Conservation (phyloP, 257 asterid genomes). For the Nemophila menziesii region DNA sequence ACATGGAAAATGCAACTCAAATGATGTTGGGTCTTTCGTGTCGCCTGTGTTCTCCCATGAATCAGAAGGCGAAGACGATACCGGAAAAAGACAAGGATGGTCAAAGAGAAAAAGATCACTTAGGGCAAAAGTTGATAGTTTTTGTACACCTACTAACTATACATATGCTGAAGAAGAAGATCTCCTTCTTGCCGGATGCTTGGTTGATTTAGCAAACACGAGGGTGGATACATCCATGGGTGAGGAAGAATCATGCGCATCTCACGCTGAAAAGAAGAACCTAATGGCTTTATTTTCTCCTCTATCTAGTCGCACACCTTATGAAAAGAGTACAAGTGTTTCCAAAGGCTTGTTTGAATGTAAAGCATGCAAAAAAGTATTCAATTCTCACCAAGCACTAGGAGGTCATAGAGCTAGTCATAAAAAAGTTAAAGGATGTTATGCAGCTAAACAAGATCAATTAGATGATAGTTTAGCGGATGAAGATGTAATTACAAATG, state of each 20-base stretch:
- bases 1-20: constrained; percentile 79
- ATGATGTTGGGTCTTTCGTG: constrained; percentile 56
- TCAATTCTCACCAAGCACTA: constrained; percentile 84
- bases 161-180: constrained; percentile 59
- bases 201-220: constrained; percentile 62
- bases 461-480: constrained; percentile 18
- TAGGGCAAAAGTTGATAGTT: constrained; percentile 47
- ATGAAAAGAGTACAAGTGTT: constrained; percentile 17
- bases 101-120: constrained; percentile 67
- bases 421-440: constrained; percentile 84
- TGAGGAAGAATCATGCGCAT: constrained; percentile 60
- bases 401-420: constrained; percentile 96
- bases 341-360: constrained; percentile 69
- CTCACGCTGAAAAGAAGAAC: constrained; percentile 54
- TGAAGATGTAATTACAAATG: constrained; percentile 27
- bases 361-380: constrained; percentile 82
- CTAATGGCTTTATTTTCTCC: constrained; percentile 17
- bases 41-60: constrained; percentile 55
- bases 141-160: constrained; percentile 16
- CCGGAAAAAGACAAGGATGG: constrained; percentile 36
- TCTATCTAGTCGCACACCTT: constrained; percentile 4
- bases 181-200: constrained; percentile 59
- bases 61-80: constrained; percentile 35
- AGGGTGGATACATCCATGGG: constrained; percentile 26
- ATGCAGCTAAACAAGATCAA: constrained; percentile 65